Conservation (phyloP, 2,329 filamentous ascomycete genomes). For the Thelonectria discophora region DNA sequence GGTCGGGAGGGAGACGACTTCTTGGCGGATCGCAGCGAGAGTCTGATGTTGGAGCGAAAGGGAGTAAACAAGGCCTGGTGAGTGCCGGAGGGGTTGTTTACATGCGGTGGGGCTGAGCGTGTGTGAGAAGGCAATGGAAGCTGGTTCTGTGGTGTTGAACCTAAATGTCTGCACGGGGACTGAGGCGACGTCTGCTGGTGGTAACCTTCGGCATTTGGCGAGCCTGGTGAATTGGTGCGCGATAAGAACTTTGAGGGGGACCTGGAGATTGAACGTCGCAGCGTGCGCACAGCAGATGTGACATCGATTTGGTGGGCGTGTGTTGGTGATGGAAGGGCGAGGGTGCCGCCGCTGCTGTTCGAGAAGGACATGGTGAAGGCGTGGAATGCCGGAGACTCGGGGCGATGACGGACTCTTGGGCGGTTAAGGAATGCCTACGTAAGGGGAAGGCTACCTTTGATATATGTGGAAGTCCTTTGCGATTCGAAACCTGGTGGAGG, state of each 20-base stretch:
- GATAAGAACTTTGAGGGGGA: conserved; percentile 90
- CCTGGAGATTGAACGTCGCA: conserved; percentile 87
- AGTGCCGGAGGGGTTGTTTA: conserved; percentile 38
- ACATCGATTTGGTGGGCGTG: conserved; percentile 84
- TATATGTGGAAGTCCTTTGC: conserved; percentile 27
- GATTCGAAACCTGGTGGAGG: conserved; percentile 24
- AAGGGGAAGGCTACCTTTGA: conserved; percentile 27
- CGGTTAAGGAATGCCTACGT: conserved; percentile 43
- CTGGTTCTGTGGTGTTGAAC: conserved; percentile 49
- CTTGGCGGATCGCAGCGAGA: conserved; percentile 70
- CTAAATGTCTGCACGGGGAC: conserved; percentile 60
- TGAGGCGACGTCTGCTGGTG: conserved; percentile 57
- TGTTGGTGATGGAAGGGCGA: conserved; percentile 88
- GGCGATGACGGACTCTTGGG: conserved; percentile 37
- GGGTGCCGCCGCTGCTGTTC: conserved; percentile 73
- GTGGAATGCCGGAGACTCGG: conserved; percentile 42
- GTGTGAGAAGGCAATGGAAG: conserved; percentile 45
- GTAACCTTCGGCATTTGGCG: conserved; percentile 59
- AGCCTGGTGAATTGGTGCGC: conserved; percentile 58
- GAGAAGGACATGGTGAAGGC: conserved; percentile 64
- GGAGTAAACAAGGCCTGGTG: conserved; percentile 67
- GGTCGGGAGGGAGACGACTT: conserved; percentile 62
- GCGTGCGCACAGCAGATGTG: conserved; percentile 80
- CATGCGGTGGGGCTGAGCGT: conserved; percentile 49
- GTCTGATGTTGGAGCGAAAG: conserved; percentile 71